Evolutionary conservation across 331 rosid genomes (phyloP).

Genomic region (Acacia pycnantha): DNA sequence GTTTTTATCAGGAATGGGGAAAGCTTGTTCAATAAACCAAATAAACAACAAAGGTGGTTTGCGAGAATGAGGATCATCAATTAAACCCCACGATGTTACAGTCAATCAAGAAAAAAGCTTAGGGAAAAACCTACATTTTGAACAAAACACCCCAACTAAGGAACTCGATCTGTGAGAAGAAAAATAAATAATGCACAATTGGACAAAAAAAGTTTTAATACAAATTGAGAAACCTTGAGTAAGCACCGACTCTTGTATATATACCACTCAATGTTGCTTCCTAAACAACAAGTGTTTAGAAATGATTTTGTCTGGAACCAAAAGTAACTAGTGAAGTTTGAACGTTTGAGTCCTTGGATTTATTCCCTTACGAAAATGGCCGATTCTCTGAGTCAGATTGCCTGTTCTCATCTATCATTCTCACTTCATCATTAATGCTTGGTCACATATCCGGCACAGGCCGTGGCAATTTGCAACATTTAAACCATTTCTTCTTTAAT

Average conservation of each 20-base stretch:
- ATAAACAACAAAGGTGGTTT: slow-evolving; percentile 21
- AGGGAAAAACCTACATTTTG: slow-evolving; percentile 24
- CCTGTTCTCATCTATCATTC: slow-evolving; percentile 92
- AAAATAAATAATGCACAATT: slow-evolving; percentile 40
- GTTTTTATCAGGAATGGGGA: no score
- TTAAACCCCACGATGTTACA: slow-evolving; percentile 53
- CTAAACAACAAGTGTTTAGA: slow-evolving; percentile 30
- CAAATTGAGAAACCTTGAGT: slow-evolving; percentile 35
- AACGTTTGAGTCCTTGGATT: slow-evolving; percentile 81
- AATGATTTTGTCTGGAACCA: slow-evolving; percentile 3
- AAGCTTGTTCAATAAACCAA: neutral
- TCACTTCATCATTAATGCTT: slow-evolving; percentile 73
- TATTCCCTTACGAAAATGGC: slow-evolving; percentile 91
- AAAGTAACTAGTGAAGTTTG: slow-evolving; percentile 61
- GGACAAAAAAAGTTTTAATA: slow-evolving; percentile 45
- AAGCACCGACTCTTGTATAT: slow-evolving; percentile 40
- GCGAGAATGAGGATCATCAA: slow-evolving; percentile 43
- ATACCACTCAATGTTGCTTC: slow-evolving; percentile 42
- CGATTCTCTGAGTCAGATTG: slow-evolving; percentile 96
- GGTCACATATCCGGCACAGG: slow-evolving; percentile 95
- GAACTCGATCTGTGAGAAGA: slow-evolving; percentile 19
- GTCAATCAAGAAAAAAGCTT: slow-evolving; percentile 39
- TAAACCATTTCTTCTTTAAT: slow-evolving; percentile 98
- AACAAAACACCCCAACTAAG: slow-evolving; percentile 29
- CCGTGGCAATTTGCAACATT: slow-evolving; percentile 90